Conservation (phyloP, 140 eudicot species). For the Anethum foeniculum region DNA sequence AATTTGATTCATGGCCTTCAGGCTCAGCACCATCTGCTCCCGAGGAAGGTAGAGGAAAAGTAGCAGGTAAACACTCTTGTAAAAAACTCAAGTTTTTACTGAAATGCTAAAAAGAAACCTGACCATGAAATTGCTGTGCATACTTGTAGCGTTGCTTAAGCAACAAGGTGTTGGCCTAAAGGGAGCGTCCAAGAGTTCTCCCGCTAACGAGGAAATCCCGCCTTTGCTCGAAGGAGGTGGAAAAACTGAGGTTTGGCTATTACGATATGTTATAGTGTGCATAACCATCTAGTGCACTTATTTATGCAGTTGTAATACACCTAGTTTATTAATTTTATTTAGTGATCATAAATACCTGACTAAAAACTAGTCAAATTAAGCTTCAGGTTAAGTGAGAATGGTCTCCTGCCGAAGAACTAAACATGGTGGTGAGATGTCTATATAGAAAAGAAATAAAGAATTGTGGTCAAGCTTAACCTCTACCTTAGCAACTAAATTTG, state of each 20-base stretch:
- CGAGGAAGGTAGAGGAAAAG: constrained; percentile 95
- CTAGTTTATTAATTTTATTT: neutral
- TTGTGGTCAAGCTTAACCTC: neutral
- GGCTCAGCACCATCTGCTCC: constrained; percentile 66
- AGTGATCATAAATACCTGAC: neutral
- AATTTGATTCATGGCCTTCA: constrained; percentile 81
- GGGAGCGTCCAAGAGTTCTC: constrained; percentile 57
- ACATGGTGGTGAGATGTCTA: neutral
- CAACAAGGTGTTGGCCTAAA: constrained; percentile 84
- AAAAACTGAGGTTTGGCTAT: constrained; percentile 57
- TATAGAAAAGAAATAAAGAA: neutral
- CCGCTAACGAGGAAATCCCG: constrained; percentile 80
- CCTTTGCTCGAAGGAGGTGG: constrained; percentile 89
- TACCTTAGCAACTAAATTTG: neutral
- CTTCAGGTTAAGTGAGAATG: neutral
- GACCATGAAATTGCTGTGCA: constrained; percentile 16
- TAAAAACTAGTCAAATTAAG: neutral
- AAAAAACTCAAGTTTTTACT: neutral
- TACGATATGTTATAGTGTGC: neutral
- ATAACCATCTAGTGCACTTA: neutral
- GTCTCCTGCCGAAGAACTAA: neutral
- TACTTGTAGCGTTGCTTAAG: constrained; percentile 71
- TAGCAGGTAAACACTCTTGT: constrained; percentile 56
- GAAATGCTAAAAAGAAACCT: neutral
- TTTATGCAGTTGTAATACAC: neutral